These are phyloP conservation scores for Pleomassaria siparia DNA, from an alignment of 2,329 filamentous ascomycete species.

Conservation along the genomic window DNA sequence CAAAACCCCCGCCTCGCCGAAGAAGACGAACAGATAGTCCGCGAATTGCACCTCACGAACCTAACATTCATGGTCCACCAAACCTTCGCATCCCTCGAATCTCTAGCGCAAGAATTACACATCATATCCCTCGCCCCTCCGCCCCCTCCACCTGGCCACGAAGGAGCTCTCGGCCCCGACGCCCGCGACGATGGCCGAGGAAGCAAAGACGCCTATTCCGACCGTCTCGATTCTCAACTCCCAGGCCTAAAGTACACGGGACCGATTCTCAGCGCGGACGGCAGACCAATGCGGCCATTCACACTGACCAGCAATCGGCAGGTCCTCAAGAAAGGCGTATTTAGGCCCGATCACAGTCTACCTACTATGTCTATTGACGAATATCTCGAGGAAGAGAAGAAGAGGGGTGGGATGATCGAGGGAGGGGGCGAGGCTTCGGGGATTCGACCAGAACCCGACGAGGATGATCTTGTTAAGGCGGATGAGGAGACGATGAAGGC, in stretches of 20 bases:
- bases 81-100: constrained; percentile 84
- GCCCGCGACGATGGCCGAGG: constrained; percentile 49
- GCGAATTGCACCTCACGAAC: constrained; percentile 76
- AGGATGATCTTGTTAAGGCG: constrained; percentile 85
- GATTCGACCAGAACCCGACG: constrained; percentile 71
- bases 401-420: constrained; percentile 84
- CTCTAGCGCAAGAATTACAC: constrained; percentile 79
- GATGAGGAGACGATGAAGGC: constrained; percentile 93
- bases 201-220: constrained; percentile 61
- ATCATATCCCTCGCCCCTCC: constrained; percentile 75
- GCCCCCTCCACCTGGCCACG: constrained; percentile 45
- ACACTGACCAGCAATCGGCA: constrained; percentile 78
- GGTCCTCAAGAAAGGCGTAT: constrained; percentile 77
- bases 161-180: constrained; percentile 44
- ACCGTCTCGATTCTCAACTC: constrained; percentile 67
- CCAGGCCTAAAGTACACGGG: constrained; percentile 55
- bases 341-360: constrained; percentile 86
- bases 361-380: constrained; percentile 98
- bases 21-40: constrained; percentile 81
- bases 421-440: constrained; percentile 79
- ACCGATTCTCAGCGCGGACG: constrained; percentile 74
- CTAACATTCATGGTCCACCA: constrained; percentile 73
- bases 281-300: constrained; percentile 88
- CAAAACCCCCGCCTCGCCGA: constrained; percentile 62
- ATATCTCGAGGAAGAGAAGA: constrained; percentile 88